Evolutionary conservation across 1,139 yeast genomes (phyloP), one percentile per base, ranked within the genome.

Genomic region (Meyerozyma sp.): DNA sequence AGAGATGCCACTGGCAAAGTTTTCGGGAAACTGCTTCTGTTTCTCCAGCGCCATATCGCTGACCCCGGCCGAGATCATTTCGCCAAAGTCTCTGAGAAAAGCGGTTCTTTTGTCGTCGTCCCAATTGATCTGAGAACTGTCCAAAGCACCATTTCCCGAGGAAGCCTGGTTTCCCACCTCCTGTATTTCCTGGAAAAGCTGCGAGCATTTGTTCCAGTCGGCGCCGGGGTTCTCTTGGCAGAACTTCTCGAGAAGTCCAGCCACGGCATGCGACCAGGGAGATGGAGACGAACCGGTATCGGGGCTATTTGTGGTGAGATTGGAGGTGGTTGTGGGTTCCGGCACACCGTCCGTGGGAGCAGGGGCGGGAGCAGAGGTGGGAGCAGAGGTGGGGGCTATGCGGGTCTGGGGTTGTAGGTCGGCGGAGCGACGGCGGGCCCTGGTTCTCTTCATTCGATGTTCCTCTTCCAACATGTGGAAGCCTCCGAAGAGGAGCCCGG

Each of bases 401-500:
- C 23, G 34, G 16, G 34, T 3, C 2, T 30, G 10, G 16, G n/a
- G 14, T 13, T 13, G 34, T 3, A 13, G 16, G 34, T 30, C 10
- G 20, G 14, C 10, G 1, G 34, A 18, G n/a, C 26, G 21, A 9
- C 26, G 37, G 6, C 37, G 32, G 26, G 13, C 32, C 11, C 40
- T 38, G 16, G 23, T 32, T 34, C 32, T 34, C 25, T 62, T 68
- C 38, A 63, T 50, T 44, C 60, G 59, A 44, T 65, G 67, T 42
- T 67, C 72, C 45, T 66, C 70, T 46, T 67, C 71, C 37, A 67
- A 51, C 68, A 65, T 63, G 46, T 66, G 72, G 46, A 64, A 68
- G 11, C 73, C 72, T 9, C 71, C 71, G 54, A 69, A 69, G 26
- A 70, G 52, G 20, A 67, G 54, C 2, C 70, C 68, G 1, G 75